Conservation (phyloP, 805 yeast species). For the Isabelozyma rhagii region DNA sequence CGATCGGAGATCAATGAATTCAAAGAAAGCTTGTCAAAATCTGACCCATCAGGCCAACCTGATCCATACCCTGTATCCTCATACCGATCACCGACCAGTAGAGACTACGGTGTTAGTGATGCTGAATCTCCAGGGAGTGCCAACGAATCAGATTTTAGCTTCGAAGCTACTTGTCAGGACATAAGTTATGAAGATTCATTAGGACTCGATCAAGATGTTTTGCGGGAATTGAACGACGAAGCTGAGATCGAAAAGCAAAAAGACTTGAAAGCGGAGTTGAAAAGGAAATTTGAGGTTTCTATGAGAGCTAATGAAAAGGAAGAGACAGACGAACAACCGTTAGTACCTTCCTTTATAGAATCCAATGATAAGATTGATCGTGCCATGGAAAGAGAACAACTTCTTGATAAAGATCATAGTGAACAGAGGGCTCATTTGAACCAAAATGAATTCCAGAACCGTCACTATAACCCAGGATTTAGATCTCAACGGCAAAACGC, state of each 20-base stretch:
- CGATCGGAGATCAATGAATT: conserved; percentile 43
- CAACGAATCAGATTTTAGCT: conserved; percentile 32
- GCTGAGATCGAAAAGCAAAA: neutral
- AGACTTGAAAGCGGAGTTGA: neutral
- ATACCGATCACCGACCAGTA: neutral
- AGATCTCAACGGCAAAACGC: neutral
- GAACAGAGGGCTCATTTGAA: neutral
- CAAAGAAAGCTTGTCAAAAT: conserved; percentile 35
- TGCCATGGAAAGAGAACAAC: neutral
- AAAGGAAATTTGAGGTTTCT: neutral
- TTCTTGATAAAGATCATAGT: neutral
- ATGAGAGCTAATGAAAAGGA: neutral
- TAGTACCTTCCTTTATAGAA: too few species aligned
- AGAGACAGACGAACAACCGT: neutral
- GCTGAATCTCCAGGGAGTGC: conserved; percentile 3
- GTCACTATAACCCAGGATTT: neutral
- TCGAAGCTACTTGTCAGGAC: conserved; percentile 38
- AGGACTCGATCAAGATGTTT: conserved; percentile 31
- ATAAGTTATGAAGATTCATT: conserved; percentile 37
- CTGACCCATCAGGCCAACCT: conserved; percentile 10
- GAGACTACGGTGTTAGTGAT: conserved; percentile 3
- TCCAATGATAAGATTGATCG: too few species aligned
- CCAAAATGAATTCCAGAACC: neutral
- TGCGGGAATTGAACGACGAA: conserved; percentile 15
- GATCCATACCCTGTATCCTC: neutral